These are phyloP conservation scores for Aspergillus sergii DNA, from an alignment of 2,329 filamentous ascomycete species.

Conservation along the genomic window DNA sequence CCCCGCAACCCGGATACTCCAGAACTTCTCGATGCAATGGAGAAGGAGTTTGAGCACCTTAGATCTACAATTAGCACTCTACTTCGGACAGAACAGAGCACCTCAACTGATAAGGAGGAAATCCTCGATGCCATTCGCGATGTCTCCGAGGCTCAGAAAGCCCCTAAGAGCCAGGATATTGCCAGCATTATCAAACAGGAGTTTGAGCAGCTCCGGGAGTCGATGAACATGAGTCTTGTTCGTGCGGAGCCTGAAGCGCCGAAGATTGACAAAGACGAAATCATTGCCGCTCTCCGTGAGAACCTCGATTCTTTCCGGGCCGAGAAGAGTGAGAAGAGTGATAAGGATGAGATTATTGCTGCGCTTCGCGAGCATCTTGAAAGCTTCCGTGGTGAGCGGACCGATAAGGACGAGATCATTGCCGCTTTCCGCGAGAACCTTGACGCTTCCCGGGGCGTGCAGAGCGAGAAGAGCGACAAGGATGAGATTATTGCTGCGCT, in stretches of 20 bases:
- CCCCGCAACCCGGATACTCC: constrained; percentile 60
- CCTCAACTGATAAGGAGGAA: constrained; percentile 59
- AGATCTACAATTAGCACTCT: constrained; percentile 75
- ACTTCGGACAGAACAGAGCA: constrained; percentile 62
- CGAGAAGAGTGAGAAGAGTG: constrained; percentile 35
- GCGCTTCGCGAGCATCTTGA: constrained; percentile 59
- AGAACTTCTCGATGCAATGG: constrained; percentile 72
- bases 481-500: constrained; percentile 74
- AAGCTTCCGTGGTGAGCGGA: constrained; percentile 21
- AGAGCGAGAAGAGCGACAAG: constrained; percentile 44
- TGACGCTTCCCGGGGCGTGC: constrained; percentile 48
- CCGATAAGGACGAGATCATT: constrained; percentile 20
- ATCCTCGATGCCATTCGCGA: constrained; percentile 64
- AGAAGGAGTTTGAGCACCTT: constrained; percentile 79
- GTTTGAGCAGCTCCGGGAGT: constrained; percentile 62
- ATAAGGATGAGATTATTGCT: constrained; percentile 68
- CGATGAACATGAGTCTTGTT: constrained; percentile 34
- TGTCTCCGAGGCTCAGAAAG: constrained; percentile 39
- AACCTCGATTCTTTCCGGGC: constrained; percentile 48
- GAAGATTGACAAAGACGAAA: constrained; percentile 61
- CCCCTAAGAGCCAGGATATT: constrained; percentile 24
- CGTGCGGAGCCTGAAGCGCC: constrained; percentile 39
- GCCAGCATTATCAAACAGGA: constrained; percentile 59
- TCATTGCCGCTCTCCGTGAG: constrained; percentile 58
- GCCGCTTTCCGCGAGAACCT: constrained; percentile 37